Percentiles rank a stretch among this genome's conserved stretches.
Evolutionary conservation across 148 eudicot species (phyloP).

Genomic region (Vaccinium vitisidaea): DNA sequence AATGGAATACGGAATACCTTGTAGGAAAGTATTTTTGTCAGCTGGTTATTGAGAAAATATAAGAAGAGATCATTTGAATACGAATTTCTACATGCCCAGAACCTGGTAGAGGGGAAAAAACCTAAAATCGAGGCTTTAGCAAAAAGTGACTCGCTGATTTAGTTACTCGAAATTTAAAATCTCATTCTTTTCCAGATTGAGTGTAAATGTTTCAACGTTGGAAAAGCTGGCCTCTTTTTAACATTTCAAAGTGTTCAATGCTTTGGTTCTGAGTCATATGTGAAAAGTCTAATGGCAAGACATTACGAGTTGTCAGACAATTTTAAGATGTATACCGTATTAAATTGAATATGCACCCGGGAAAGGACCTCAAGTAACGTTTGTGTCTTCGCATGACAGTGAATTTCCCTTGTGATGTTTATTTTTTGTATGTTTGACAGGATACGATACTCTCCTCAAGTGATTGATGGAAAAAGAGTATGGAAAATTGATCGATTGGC

Average conservation of each 20-base stretch:
- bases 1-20: background rate
- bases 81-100: background rate
- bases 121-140: background rate
- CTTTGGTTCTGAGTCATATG: background rate
- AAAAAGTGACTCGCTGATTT: background rate
- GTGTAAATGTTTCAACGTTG: background rate
- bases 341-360: background rate
- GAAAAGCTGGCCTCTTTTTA: background rate
- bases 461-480: conserved; percentile 39
- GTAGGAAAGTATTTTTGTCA: background rate
- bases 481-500: conserved; percentile 82
- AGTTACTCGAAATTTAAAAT: background rate
- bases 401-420: background rate
- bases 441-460: conserved; percentile 59
- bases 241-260: background rate
- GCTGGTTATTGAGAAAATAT: background rate
- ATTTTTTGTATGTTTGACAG: conserved; percentile 30
- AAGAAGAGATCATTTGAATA: background rate
- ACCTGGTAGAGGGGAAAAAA: background rate
- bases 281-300: background rate
- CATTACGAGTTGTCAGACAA: background rate
- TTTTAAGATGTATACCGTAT: background rate
- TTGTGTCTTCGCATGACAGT: background rate
- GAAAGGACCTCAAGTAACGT: background rate
- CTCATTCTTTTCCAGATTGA: background rate